Conservation (phyloP, 176 grass and related monocot genomes). For the Alopecurus myosuroides region DNA sequence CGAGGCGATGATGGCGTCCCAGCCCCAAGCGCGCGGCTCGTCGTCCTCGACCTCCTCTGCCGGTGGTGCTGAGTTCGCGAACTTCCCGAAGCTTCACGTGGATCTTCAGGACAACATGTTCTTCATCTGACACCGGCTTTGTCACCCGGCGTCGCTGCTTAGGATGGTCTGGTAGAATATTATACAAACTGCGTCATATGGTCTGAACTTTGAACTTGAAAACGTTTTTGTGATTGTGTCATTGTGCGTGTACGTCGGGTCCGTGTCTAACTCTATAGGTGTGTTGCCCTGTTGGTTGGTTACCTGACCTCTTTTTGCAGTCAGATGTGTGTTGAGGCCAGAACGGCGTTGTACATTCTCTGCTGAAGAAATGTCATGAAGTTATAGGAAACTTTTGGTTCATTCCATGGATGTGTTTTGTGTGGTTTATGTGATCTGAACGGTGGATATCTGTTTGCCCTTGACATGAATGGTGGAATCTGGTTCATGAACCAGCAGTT, state of each 20-base stretch:
- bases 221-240: not conserved
- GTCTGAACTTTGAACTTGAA: not conserved
- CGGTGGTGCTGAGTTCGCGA: not conserved
- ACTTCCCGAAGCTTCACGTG: conserved; percentile 31
- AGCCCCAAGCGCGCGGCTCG: not conserved
- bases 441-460: not conserved
- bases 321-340: not conserved
- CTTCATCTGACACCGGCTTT: conserved; percentile 37
- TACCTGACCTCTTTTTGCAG: not conserved
- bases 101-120: conserved; percentile 55
- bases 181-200: not conserved
- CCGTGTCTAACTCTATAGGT: not conserved
- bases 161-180: not conserved
- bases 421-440: not conserved
- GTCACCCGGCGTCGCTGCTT: not conserved
- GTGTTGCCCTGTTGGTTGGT: not conserved
- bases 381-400: not conserved
- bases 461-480: not conserved
- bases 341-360: not conserved
- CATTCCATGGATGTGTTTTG: not conserved
- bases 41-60: not conserved
- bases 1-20: conserved; percentile 29
- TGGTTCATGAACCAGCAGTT: not conserved
- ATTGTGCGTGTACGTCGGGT: not conserved
- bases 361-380: not conserved